Evolutionary conservation across 169 alveolate species (phyloP).

Genomic region (Plasmodium cynomolgi): DNA sequence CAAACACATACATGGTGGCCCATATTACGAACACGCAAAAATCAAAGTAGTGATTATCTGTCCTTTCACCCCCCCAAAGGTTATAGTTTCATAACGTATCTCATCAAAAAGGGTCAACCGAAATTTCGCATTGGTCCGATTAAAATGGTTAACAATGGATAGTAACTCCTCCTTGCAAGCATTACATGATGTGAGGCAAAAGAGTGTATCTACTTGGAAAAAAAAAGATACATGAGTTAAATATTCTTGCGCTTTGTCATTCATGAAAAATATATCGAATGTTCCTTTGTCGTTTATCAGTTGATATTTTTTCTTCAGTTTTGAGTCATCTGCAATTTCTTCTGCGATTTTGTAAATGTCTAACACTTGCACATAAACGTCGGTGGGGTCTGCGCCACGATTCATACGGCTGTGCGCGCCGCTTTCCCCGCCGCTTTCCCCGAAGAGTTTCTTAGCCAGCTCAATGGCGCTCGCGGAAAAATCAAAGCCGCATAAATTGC

Average conservation of each 20-base stretch:
- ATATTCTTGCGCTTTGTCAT: slow-evolving; percentile 67
- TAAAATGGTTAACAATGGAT: slow-evolving; percentile 32
- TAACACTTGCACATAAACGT: slow-evolving; percentile 69
- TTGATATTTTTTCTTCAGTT: slow-evolving; percentile 55
- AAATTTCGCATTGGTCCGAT: neutral
- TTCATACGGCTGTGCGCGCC: neutral
- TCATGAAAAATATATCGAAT: slow-evolving; percentile 81
- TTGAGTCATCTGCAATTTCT: slow-evolving; percentile 1
- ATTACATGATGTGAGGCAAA: slow-evolving; percentile 79
- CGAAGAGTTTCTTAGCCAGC: slow-evolving; percentile 71
- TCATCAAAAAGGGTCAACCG: slow-evolving; percentile 35
- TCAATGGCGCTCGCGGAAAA: slow-evolving; percentile 79
- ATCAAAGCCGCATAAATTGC: slow-evolving; percentile 79
- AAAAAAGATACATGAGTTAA: slow-evolving; percentile 67
- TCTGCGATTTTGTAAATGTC: slow-evolving; percentile 40
- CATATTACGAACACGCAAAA: slow-evolving; percentile 12
- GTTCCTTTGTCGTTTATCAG: slow-evolving; percentile 82
- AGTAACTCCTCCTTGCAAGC: slow-evolving; percentile 80
- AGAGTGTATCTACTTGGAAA: slow-evolving; percentile 66
- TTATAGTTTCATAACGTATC: slow-evolving; percentile 46
- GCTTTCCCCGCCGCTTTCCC: neutral
- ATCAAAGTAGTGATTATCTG: slow-evolving; percentile 55
- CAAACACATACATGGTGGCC: neutral
- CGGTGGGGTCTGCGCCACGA: neutral
- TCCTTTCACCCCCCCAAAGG: slow-evolving; percentile 32